Percentiles rank a stretch among this genome's conserved stretches.
Conservation (phyloP, 176 grass and related monocot genomes). For the Ensete glaucum region DNA sequence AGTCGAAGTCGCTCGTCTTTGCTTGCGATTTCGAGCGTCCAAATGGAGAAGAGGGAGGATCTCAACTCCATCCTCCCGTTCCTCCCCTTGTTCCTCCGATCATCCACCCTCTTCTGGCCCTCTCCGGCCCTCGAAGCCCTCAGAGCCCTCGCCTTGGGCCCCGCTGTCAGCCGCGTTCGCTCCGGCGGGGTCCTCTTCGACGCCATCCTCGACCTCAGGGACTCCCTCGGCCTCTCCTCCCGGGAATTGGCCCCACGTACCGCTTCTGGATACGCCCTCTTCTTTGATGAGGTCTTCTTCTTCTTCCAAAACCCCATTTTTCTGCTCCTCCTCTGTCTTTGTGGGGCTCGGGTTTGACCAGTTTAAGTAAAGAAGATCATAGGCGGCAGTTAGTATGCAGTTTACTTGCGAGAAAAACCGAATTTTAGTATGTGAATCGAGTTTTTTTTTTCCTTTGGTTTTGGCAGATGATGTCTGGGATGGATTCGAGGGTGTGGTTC, state of each 20-base stretch:
- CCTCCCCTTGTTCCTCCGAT: constrained; percentile 50
- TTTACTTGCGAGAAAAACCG: not conserved
- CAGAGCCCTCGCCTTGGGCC: constrained; percentile 47
- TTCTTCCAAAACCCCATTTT: too few species aligned
- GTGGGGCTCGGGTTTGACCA: too few species aligned
- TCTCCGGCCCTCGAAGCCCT: constrained; percentile 44
- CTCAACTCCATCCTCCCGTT: constrained; percentile 52
- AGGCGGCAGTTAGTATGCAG: too few species aligned
- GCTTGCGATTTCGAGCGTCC: not conserved
- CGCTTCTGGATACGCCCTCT: constrained; percentile 47
- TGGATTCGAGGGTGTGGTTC: constrained; percentile 67
- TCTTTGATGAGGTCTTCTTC: constrained; percentile 56
- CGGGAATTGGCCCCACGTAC: constrained; percentile 20
- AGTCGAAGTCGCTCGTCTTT: too few species aligned
- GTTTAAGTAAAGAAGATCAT: too few species aligned
- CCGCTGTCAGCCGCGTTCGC: constrained; percentile 65
- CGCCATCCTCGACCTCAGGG: constrained; percentile 55
- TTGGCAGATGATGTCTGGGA: constrained; percentile 30
- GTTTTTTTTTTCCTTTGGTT: not conserved
- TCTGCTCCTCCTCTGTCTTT: too few species aligned
- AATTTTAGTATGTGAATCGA: not conserved
- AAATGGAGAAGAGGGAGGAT: constrained; percentile 17
- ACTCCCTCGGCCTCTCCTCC: constrained; percentile 37
- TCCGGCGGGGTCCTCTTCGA: constrained; percentile 83
- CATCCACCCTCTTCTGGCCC: constrained; percentile 51